Base-by-base conservation (phyloP, 805 yeast genomes). In the Candida ipomoeae region DNA sequence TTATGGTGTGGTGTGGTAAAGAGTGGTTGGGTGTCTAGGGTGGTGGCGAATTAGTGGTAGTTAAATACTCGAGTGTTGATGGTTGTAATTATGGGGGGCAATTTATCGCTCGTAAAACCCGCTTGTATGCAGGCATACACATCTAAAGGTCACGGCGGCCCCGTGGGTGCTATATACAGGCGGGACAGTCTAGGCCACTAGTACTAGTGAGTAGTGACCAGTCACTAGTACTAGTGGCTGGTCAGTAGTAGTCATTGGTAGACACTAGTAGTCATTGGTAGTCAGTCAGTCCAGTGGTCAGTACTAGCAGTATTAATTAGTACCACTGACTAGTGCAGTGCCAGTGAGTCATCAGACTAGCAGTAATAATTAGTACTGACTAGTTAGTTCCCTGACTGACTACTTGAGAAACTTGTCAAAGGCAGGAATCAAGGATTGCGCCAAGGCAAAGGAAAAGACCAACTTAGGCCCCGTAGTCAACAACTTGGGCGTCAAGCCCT, bases 381-480 rank as follows among this genome's bases (percentile, higher is more conserved):
- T 64, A 67, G 20, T 20, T 5, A 6, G 23, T 21, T 21, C 23
- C 23, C 5, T 21, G 23, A 32, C 1, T 34, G 26, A 10, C 49
- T 64, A 67, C 55, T 70, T 73, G 57, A 89, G 69, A 51, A 85
- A 59, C 59, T 82, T 82, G 70, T 94, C 99, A 62, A 91, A 90
- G 53, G 96, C 96, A 53, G 99, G 99, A 60, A 94, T 94, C 75
- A 94, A 82, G 38, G 96, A 80, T 76, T 92, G 99, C 40, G 99
- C 99, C 69, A 92, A 75, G 8, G 99, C 99, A 66, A 92, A 92
- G n/a, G 96, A 89, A 70, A 94, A 94, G 48, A 94, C 99, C 63
- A 94, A 81, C 76, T 94, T 94, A 49, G 99, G 99, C 59, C 99
- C 99, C 34, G 99, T 91, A 44, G 99, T 94, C 69, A 94, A 80